Conservation (phyloP, 2,329 filamentous ascomycete species). For the Hypomyces perniciosus region DNA sequence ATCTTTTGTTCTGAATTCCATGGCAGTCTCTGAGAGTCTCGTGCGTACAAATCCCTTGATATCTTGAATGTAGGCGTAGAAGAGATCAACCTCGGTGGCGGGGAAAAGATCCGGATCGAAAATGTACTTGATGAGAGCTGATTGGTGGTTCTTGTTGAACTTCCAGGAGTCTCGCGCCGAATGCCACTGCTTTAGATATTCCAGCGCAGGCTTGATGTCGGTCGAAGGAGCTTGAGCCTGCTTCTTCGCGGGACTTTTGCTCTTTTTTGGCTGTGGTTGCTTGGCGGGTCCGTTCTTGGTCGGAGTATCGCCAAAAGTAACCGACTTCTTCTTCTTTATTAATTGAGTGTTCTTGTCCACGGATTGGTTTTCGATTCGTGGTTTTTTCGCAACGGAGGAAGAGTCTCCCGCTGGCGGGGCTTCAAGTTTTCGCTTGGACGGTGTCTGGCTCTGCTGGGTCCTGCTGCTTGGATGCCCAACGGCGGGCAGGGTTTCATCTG, state of each 20-base stretch:
- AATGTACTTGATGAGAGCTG: slow-evolving; percentile 74
- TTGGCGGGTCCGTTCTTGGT: slow-evolving; percentile 31
- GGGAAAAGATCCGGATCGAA: slow-evolving; percentile 70
- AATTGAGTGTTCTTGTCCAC: slow-evolving; percentile 23
- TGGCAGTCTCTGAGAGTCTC: slow-evolving; percentile 60
- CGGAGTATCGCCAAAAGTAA: slow-evolving; percentile 42
- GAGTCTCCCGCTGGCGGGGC: slow-evolving; percentile 27
- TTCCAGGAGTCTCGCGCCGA: slow-evolving; percentile 71
- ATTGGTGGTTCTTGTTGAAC: slow-evolving; percentile 93
- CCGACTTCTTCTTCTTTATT: slow-evolving; percentile 39
- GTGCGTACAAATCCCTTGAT: slow-evolving; percentile 69
- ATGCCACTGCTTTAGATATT: slow-evolving; percentile 73
- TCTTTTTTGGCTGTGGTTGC: slow-evolving; percentile 25
- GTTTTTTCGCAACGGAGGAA: slow-evolving; percentile 28
- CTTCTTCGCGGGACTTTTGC: slow-evolving; percentile 35
- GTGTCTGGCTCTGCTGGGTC: slow-evolving; percentile 27
- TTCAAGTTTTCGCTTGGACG: slow-evolving; percentile 35
- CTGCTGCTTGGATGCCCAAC: slow-evolving; percentile 34
- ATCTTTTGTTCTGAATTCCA: slow-evolving; percentile 53
- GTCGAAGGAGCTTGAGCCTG: slow-evolving; percentile 31
- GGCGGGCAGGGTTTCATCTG: slow-evolving; percentile 22
- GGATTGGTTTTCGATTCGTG: slow-evolving; percentile 26
- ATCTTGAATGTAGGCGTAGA: slow-evolving; percentile 73
- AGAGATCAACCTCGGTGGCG: slow-evolving; percentile 58
- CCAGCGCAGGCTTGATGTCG: slow-evolving; percentile 59